These are phyloP conservation scores for Pichia deserticola DNA, from an alignment of 805 yeast species.

Conservation along the genomic window DNA sequence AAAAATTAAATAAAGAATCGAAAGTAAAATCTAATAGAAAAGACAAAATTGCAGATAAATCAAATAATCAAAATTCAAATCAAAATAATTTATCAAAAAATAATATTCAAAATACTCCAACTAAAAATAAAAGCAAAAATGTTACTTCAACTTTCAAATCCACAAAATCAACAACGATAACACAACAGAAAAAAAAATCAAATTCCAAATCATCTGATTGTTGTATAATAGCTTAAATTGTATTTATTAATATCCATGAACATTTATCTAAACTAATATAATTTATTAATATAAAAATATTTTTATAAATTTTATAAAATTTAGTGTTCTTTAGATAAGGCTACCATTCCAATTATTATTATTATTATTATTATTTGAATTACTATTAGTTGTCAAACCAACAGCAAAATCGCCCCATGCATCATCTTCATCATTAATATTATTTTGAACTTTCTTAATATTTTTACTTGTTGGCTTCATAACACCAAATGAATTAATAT, in stretches of 20 bases:
- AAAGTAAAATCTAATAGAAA: not conserved
- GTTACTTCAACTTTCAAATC: not conserved
- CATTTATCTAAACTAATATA: too few relatives aligned
- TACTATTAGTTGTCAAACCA: conserved; percentile 3
- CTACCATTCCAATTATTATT: conserved; percentile 10
- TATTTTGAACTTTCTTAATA: not conserved
- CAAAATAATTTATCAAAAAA: too few relatives aligned
- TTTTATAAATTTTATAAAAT: too few relatives aligned
- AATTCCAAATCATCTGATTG: not conserved
- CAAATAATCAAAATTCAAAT: too few relatives aligned
- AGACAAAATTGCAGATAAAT: not conserved
- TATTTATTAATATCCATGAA: too few relatives aligned
- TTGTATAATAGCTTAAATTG: not conserved
- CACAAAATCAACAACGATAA: too few relatives aligned
- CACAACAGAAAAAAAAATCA: not conserved
- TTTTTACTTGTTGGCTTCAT: conserved; percentile 2
- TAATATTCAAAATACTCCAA: too few relatives aligned
- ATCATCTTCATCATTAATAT: conserved; percentile 6
- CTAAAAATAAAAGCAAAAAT: too few relatives aligned
- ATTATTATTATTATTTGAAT: too few relatives aligned
- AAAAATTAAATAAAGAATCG: conserved; percentile 9
- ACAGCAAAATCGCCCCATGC: conserved; percentile 11
- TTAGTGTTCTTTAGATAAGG: conserved; percentile 3
- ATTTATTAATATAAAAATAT: too few relatives aligned
- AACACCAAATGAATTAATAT: not conserved